Conservation (phyloP, 2,329 filamentous ascomycete species). For the Ophiognomonia clavigignenti-juglandacearum region DNA sequence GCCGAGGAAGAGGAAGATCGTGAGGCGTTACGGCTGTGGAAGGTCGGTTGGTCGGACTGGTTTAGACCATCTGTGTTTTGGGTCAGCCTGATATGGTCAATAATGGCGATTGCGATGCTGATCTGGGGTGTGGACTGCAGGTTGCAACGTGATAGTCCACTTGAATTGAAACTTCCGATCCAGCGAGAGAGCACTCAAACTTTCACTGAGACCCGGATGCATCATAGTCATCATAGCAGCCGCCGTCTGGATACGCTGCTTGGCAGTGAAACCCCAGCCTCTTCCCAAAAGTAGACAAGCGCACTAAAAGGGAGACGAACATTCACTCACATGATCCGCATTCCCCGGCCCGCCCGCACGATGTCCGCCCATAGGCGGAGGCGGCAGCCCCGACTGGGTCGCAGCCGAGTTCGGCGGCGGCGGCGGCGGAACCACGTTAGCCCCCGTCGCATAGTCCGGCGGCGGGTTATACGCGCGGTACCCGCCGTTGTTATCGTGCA, state of each 20-base stretch:
- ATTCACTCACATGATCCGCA: slow-evolving; percentile 17
- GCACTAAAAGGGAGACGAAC: slow-evolving; percentile 10
- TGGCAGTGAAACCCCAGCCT: too few species aligned
- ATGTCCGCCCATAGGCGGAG: slow-evolving; percentile 19
- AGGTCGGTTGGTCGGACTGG: slow-evolving; percentile 1
- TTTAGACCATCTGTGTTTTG: slow-evolving; percentile 15
- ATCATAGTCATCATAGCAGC: too few species aligned
- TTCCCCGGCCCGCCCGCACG: slow-evolving; percentile 10
- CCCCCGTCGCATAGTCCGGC: slow-evolving; percentile 38
- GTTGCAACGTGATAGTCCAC: too few species aligned
- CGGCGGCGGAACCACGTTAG: slow-evolving; percentile 31
- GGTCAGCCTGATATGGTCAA: slow-evolving; percentile 4
- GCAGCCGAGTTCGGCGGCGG: slow-evolving; percentile 25
- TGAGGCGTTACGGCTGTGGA: slow-evolving; percentile 2
- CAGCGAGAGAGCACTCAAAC: too few species aligned
- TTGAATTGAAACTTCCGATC: too few species aligned
- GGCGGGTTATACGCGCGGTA: slow-evolving; percentile 37
- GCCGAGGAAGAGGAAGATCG: slow-evolving; percentile 1
- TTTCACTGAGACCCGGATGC: too few species aligned
- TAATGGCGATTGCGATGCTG: neutral
- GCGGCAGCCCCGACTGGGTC: slow-evolving; percentile 17
- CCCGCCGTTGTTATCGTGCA: too few species aligned
- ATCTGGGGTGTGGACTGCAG: too few species aligned
- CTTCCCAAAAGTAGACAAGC: too few species aligned
- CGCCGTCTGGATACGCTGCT: too few species aligned